A percentile compares a stretch with the other conserved stretches of the same genome.
These are phyloP conservation scores for Colletotrichum paranaense DNA, from an alignment of 2,329 filamentous ascomycete species.

Conservation along the genomic window DNA sequence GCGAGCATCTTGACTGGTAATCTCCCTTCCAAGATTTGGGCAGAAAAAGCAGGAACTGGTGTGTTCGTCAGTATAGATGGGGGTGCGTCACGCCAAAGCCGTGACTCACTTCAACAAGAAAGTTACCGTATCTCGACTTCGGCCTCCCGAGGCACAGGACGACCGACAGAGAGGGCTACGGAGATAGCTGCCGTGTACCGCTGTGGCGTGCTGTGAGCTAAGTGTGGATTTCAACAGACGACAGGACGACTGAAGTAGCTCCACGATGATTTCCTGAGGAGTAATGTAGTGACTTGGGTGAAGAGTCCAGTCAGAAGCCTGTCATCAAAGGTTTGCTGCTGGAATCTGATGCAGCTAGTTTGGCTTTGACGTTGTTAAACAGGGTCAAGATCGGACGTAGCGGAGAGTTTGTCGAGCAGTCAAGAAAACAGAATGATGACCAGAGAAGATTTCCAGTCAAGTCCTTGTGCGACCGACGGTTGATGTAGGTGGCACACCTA, in stretches of 20 bases:
- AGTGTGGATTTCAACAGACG: neutral
- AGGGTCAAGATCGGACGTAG: neutral
- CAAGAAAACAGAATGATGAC: neutral
- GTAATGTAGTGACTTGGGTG: neutral
- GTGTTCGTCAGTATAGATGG: neutral
- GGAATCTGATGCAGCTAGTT: neutral
- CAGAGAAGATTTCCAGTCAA: neutral
- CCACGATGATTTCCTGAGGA: neutral
- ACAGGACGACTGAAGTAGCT: neutral
- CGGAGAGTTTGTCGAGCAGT: constrained; percentile 1
- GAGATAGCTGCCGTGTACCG: neutral
- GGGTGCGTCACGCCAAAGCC: neutral
- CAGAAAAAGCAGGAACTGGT: neutral
- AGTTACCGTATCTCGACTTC: neutral
- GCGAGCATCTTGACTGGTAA: constrained; percentile 19
- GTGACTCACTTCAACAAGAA: constrained; percentile 26
- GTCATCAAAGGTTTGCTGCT: neutral
- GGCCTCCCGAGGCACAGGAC: neutral
- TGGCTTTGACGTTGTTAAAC: neutral
- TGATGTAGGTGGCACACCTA: neutral
- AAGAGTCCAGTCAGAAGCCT: neutral
- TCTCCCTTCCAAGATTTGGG: neutral
- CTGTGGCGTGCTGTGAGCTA: neutral
- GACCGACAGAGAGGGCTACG: neutral
- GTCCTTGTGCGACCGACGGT: neutral